Evolutionary conservation across 1,284 basidiomycete species (phyloP), one percentile per base, ranked within the genome.

Genomic region (Laetiporus sulphureus): DNA sequence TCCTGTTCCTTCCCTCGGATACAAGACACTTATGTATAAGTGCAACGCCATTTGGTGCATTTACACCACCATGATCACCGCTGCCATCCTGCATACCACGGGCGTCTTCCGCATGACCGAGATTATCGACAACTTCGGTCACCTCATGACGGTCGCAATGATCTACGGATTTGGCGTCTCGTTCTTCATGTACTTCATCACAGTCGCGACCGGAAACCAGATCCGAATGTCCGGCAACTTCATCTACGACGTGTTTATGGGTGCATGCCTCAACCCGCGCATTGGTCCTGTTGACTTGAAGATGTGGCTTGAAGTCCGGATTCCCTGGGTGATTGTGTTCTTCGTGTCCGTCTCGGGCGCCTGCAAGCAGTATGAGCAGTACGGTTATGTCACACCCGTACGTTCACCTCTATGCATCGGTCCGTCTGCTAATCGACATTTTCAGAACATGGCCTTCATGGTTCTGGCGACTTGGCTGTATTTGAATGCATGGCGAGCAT

Each of bases 231-330:
- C 88, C 13, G 93, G 92, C 40, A 95, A 83, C 68, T 79, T 89
- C 65, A 75, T 94, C 52, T 99, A 96, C 61, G 93, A 96, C 57
- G 84, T 92, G 50, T 95, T 92, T 68, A 98, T 98, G 93, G 96
- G 96, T 36, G 92, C 93, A 29, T 77, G 76, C 41, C 73, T 99
- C 50, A 99, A 98, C 69, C 96, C 96, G 11, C 82, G 95, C 45
- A 77, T 99, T 50, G 92, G 93, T n/a, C 72, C 75, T 25, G 77
- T 99, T 53, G 95, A 98, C 66, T 71, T 99, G 59, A 99, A 99
- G 72, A 98, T 99, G 94, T 99, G 94, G 82, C 91, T 91, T 20
- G 95, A 99, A 64, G 95, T 99, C 44, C 81, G 96, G 39, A 91
- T 99, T 53, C 93, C 94, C 5, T 99, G 96, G 95, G 84, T 96